Percentiles rank a stretch among this genome's conserved stretches.
These are phyloP conservation scores for Mallotus japonicus DNA, from an alignment of 441 rosid genomes.

Conservation along the genomic window DNA sequence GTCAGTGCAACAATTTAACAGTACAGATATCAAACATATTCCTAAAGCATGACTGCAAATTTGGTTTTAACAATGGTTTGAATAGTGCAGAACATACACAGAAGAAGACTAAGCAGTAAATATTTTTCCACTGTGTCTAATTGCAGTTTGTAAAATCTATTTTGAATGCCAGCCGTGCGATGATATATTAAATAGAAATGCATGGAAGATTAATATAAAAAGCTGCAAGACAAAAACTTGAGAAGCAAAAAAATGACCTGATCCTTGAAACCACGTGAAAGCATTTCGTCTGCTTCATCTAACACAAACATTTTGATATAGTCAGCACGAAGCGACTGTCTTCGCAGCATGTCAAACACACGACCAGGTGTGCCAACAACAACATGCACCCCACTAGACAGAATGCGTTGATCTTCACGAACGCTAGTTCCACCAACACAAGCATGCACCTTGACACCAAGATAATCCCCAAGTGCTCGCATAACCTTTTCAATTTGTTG, in stretches of 20 bases:
- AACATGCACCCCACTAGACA: constrained; percentile 73
- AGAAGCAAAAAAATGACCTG: constrained; percentile 37
- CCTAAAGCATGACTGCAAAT: too few relatives aligned
- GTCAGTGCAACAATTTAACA: too few relatives aligned
- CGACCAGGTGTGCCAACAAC: constrained; percentile 91
- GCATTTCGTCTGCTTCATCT: constrained; percentile 89
- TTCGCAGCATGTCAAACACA: constrained; percentile 77
- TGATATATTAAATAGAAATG: too few relatives aligned
- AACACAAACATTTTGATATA: constrained; percentile 70
- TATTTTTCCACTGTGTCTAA: too few relatives aligned
- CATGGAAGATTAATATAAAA: too few relatives aligned
- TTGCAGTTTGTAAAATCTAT: too few relatives aligned
- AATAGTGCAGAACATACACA: background rate
- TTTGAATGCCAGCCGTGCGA: too few relatives aligned
- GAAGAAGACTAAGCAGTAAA: background rate
- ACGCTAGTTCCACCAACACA: constrained; percentile 87
- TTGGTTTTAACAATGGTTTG: too few relatives aligned
- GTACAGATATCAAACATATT: too few relatives aligned
- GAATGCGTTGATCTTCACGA: constrained; percentile 75
- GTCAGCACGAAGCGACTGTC: constrained; percentile 74
- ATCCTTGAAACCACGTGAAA: constrained; percentile 80
- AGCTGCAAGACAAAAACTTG: background rate
- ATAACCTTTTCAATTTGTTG: constrained; percentile 90
- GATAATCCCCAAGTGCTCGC: constrained; percentile 83
- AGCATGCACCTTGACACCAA: constrained; percentile 82